Base-by-base conservation (phyloP, 1,284 basidiomycete genomes). In the Sutorius eximius region DNA sequence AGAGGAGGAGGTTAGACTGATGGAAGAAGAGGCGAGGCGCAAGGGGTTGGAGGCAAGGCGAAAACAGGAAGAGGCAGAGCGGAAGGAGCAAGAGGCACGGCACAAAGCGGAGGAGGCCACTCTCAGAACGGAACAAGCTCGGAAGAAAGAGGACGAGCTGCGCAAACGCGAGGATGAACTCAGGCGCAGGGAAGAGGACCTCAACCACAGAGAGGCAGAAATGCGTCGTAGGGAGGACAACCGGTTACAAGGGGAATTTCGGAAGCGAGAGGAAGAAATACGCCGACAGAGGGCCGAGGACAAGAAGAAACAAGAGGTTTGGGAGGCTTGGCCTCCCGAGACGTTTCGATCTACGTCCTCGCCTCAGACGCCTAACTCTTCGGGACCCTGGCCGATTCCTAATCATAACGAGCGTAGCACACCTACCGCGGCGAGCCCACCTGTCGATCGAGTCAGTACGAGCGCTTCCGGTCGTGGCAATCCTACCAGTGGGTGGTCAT, bases 181-280 rank as follows among this genome's bases (percentile, higher is more conserved):
- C 2, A 68, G 27, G 29, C 58, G 60, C 13, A 58, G 57, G 47
- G 68, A 73, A 47, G 70, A 67, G 20, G 70, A 71, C n/a, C 59
- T 68, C n/a, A 62, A 56, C 41, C 70, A 61, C 45, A 77, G 67
- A 36, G 70, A 68, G 55, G 56, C 56, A 34, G 68, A 73, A 13
- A 66, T 71, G 56, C 65, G 68, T 38, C 69, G 56, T 38, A 56
- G 54, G 49, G 69, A 61, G 29, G 66, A 52, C 20, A 59, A 51
- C 45, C 61, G 46, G 20, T 24, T 64, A 41, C 73, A 76, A 55
- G 69, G 68, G 6, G 64, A 61, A 20, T 81, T 77, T 60, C 72
- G 74, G 36, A 72, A 62, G 57, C 75, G 77, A 29, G 80, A 79
- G 44, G 77, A 80, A 52, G 79, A 79, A 5, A 77, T 81, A 38